These are phyloP conservation scores for Hypoxylon sp. DNA, from an alignment of 2,329 filamentous ascomycete genomes.

Conservation along the genomic window DNA sequence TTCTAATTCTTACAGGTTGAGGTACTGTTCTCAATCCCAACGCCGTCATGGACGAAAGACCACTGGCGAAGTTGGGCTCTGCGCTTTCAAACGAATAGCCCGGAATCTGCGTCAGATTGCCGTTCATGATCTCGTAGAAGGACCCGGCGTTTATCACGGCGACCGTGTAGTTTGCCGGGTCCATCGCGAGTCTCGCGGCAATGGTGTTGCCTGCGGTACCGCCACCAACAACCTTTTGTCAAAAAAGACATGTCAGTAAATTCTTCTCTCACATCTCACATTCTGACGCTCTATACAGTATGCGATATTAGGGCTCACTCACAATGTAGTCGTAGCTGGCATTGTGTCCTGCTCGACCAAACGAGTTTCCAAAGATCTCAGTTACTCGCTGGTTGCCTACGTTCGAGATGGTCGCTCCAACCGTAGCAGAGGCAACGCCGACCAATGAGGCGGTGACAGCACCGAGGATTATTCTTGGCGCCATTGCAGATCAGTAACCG, in stretches of 20 bases:
- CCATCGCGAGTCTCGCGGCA: neutral
- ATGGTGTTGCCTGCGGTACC: neutral
- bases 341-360: constrained; percentile 1
- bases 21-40: constrained; percentile 1
- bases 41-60: neutral
- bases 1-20: neutral
- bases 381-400: neutral
- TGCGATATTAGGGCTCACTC: neutral
- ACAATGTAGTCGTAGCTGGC: constrained; percentile 1
- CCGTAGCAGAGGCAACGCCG: constrained; percentile 1
- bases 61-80: neutral
- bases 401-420: neutral
- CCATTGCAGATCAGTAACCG: constrained; percentile 4
- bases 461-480: neutral
- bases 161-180: constrained; percentile 1
- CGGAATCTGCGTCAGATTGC: constrained; percentile 2
- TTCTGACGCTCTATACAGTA: neutral
- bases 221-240: neutral
- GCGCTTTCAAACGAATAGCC: neutral
- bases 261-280: constrained; percentile 1
- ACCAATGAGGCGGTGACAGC: constrained; percentile 1
- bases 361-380: constrained; percentile 1
- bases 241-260: neutral
- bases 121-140: constrained; percentile 6
- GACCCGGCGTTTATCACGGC: neutral